Percentiles rank a stretch among this genome's conserved stretches.
Conservation (phyloP, 805 yeast species). For the Kuraishia capsulata region DNA sequence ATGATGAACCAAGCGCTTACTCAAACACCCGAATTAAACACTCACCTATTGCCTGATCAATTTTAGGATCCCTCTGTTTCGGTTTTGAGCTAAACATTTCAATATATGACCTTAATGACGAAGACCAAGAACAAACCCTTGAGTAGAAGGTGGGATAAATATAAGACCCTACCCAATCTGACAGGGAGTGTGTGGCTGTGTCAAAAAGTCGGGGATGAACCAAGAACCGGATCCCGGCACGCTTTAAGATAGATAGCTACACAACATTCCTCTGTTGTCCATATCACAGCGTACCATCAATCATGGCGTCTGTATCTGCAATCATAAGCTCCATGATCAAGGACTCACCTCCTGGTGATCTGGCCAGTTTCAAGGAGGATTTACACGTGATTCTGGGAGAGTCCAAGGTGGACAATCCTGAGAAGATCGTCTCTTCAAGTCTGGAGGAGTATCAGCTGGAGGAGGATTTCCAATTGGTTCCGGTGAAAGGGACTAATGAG, state of each 20-base stretch:
- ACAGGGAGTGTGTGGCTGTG: too few relatives aligned
- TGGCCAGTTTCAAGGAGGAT: conserved; percentile 19
- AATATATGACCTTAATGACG: too few relatives aligned
- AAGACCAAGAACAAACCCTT: too few relatives aligned
- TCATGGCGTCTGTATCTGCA: conserved; percentile 14
- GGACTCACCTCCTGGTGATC: conserved; percentile 54
- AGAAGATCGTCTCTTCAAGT: conserved; percentile 14
- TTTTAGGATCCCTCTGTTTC: neutral
- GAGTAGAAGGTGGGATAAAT: too few relatives aligned
- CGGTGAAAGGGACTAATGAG: conserved; percentile 15
- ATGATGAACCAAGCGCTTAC: neutral
- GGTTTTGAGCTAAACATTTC: neutral
- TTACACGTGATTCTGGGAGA: conserved; percentile 17
- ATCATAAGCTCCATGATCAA: conserved; percentile 24
- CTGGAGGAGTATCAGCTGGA: conserved; percentile 17
- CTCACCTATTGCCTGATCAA: neutral
- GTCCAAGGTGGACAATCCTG: conserved; percentile 9
- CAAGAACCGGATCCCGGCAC: too few relatives aligned
- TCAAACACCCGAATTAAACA: neutral
- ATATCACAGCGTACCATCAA: too few relatives aligned
- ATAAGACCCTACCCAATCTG: too few relatives aligned
- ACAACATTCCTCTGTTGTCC: too few relatives aligned
- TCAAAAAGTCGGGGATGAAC: too few relatives aligned
- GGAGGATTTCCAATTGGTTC: conserved; percentile 22
- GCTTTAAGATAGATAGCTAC: too few relatives aligned